Evolutionary conservation across 2,329 filamentous ascomycete species (phyloP).

Genomic region (Pseudogymnoascus sp.): DNA sequence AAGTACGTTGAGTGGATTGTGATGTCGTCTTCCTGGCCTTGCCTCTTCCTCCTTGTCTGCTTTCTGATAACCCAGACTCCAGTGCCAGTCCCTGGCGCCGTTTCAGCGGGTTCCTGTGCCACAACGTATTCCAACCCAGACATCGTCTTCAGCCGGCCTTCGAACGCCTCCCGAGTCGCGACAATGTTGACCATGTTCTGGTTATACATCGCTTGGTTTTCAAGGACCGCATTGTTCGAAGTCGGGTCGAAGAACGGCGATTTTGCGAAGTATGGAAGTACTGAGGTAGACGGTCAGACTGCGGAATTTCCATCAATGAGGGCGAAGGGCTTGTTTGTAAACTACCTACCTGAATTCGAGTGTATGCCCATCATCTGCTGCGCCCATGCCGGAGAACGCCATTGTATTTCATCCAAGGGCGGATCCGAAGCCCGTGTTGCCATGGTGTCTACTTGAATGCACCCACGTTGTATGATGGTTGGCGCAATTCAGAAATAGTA

Average conservation of each 20-base stretch:
- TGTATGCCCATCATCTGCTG: conserved; percentile 50
- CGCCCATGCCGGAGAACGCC: conserved; percentile 46
- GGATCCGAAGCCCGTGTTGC: conserved; percentile 31
- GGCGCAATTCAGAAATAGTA: conserved; percentile 3
- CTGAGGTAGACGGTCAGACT: neutral
- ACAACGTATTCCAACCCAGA: conserved; percentile 61
- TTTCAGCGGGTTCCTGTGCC: conserved; percentile 57
- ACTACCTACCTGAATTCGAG: conserved; percentile 39
- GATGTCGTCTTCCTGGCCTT: conserved; percentile 50
- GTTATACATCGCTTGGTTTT: conserved; percentile 56
- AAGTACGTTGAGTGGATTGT: conserved; percentile 55
- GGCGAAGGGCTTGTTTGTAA: neutral
- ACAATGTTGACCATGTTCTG: conserved; percentile 50
- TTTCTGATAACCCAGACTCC: conserved; percentile 66
- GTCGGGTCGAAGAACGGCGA: conserved; percentile 63
- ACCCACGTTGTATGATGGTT: neutral
- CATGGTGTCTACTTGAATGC: neutral
- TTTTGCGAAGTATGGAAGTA: conserved; percentile 61
- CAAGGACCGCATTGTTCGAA: conserved; percentile 60
- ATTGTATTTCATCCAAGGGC: conserved; percentile 61
- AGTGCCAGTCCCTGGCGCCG: conserved; percentile 51
- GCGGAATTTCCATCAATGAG: neutral
- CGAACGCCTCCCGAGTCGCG: conserved; percentile 55
- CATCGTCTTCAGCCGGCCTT: conserved; percentile 56
- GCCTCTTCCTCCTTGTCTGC: conserved; percentile 54